Percentiles rank a stretch among this genome's conserved stretches.
These are phyloP conservation scores for Pseudomonodictys pantanalensis DNA, from an alignment of 495 filamentous ascomycete genomes.

Conservation along the genomic window DNA sequence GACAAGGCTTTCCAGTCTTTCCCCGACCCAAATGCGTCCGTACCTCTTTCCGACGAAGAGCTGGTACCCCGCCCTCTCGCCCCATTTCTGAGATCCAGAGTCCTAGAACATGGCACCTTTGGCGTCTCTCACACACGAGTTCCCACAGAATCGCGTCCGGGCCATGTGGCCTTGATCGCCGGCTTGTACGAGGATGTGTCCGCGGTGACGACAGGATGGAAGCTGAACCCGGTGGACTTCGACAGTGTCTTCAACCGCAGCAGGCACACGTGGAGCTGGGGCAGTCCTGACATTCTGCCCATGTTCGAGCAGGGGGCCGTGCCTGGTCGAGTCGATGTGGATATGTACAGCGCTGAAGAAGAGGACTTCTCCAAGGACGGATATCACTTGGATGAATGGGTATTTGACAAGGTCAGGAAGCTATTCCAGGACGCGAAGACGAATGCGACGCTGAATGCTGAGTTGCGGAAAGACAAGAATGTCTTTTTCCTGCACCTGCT, in stretches of 20 bases:
- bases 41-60: slow-evolving; percentile 49
- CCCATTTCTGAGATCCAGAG: slow-evolving; percentile 88
- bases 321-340: slow-evolving; percentile 80
- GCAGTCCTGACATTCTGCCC: slow-evolving; percentile 92
- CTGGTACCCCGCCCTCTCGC: slow-evolving; percentile 69
- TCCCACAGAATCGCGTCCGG: slow-evolving; percentile 93
- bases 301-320: slow-evolving; percentile 96
- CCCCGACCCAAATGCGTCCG: slow-evolving; percentile 77
- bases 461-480: slow-evolving; percentile 75
- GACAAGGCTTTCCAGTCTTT: slow-evolving; percentile 97
- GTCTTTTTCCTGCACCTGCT: slow-evolving; percentile 97
- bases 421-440: slow-evolving; percentile 75
- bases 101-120: slow-evolving; percentile 90
- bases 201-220: slow-evolving; percentile 96
- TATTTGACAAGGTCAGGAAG: slow-evolving; percentile 88
- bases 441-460: slow-evolving; percentile 72
- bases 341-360: slow-evolving; percentile 75
- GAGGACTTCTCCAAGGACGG: slow-evolving; percentile 90
- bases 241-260: slow-evolving; percentile 98
- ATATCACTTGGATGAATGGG: slow-evolving; percentile 81
- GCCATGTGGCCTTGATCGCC: slow-evolving; percentile 96
- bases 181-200: slow-evolving; percentile 98
- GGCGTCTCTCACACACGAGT: slow-evolving; percentile 97
- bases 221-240: slow-evolving; percentile 96
- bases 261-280: slow-evolving; percentile 98